Conservation (phyloP, 2,329 filamentous ascomycete genomes). For the Aquanectria penicillioides region DNA sequence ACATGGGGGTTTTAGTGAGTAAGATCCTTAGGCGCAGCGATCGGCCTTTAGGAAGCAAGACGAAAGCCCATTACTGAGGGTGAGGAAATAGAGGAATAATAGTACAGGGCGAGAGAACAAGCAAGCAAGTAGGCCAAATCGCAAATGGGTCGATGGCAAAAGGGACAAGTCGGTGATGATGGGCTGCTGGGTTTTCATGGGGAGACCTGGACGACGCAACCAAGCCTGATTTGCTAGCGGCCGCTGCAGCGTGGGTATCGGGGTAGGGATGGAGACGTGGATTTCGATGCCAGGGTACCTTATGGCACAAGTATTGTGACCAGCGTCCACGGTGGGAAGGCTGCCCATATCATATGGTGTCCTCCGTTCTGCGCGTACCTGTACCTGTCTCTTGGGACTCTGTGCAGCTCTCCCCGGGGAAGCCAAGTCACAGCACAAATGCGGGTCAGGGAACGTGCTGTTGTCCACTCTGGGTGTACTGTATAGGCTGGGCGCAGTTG, state of each 20-base stretch:
- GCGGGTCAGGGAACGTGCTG: not conserved
- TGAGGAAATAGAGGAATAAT: slow-evolving; percentile 12
- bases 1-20: slow-evolving; percentile 20
- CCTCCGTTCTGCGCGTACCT: not conserved
- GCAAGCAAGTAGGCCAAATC: slow-evolving; percentile 28
- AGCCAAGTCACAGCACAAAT: slow-evolving; percentile 13
- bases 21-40: slow-evolving; percentile 28
- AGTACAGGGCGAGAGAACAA: slow-evolving; percentile 26
- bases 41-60: slow-evolving; percentile 33
- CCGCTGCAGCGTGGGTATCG: slow-evolving; percentile 21
- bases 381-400: not conserved
- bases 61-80: slow-evolving; percentile 29
- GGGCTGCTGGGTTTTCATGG: slow-evolving; percentile 38
- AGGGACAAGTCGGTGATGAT: slow-evolving; percentile 42
- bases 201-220: slow-evolving; percentile 31
- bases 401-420: slow-evolving; percentile 9
- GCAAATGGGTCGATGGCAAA: slow-evolving; percentile 42
- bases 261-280: slow-evolving; percentile 13
- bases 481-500: no score
- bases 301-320: not conserved
- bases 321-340: not conserved
- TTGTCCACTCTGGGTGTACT: no score
- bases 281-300: slow-evolving; percentile 2
- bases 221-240: slow-evolving; percentile 37
- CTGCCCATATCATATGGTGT: not conserved